phyloP scores from a whole-genome alignment of 441 rosid genomes.

The Erodium texanum region DNA sequence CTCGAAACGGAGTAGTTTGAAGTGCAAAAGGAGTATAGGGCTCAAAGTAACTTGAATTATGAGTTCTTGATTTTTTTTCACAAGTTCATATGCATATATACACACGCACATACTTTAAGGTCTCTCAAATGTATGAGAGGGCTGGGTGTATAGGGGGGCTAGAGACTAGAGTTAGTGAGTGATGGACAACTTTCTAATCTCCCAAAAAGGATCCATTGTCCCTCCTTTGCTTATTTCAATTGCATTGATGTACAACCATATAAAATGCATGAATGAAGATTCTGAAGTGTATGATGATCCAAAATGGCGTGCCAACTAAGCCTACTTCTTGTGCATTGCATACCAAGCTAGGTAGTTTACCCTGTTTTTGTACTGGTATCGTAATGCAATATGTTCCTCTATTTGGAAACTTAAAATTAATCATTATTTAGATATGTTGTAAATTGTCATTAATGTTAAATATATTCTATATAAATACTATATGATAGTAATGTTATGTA shows the following conservation, averaged over 20 bases:
- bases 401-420: not conserved
- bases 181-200: not conserved
- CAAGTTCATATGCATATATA: not conserved
- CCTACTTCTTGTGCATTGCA: not conserved
- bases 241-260: not conserved
- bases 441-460: not conserved
- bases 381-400: not conserved
- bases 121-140: not conserved
- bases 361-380: not conserved
- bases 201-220: not conserved
- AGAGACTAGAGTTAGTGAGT: not conserved
- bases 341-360: not conserved
- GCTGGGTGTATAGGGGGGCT: not conserved
- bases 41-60: not conserved
- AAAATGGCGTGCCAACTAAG: not conserved
- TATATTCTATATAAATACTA: not conserved
- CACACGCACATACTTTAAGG: not conserved
- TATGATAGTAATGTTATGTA: not conserved
- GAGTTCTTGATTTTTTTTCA: not conserved
- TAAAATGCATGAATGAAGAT: not conserved
- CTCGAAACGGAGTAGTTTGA: not conserved
- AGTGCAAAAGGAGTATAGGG: not conserved
- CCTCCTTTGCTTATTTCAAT: not conserved
- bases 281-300: not conserved
- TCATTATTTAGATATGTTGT: not conserved